These are phyloP conservation scores for Antrodiella citrinella DNA, from an alignment of 768 basidiomycete species.

Conservation along the genomic window DNA sequence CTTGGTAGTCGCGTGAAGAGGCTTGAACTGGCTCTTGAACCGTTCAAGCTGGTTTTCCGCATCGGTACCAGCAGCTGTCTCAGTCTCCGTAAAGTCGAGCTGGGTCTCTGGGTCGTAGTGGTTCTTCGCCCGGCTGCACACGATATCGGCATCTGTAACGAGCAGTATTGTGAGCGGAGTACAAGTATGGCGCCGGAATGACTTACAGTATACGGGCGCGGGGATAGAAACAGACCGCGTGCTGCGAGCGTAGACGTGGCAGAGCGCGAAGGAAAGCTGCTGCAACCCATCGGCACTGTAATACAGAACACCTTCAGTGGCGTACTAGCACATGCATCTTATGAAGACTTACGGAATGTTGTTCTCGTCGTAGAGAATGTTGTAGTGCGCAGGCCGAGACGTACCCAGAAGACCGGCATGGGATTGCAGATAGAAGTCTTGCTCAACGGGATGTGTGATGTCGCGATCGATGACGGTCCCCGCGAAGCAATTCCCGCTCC, in stretches of 20 bases:
- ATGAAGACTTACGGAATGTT: conserved; percentile 46
- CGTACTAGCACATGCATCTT: no score
- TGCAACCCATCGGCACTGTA: conserved; percentile 61
- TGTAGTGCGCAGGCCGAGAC: conserved; percentile 58
- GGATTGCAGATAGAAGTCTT: conserved; percentile 73
- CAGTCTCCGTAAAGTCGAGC: conserved; percentile 52
- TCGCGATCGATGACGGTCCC: conserved; percentile 73
- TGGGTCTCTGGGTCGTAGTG: conserved; percentile 62
- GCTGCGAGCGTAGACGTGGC: conserved; percentile 74
- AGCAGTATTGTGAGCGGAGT: neutral
- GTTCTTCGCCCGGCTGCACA: conserved; percentile 72
- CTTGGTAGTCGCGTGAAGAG: conserved; percentile 42
- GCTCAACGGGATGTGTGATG: conserved; percentile 62
- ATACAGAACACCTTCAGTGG: conserved; percentile 12
- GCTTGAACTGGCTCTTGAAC: conserved; percentile 48
- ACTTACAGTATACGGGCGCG: conserved; percentile 73
- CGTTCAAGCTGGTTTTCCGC: conserved; percentile 31
- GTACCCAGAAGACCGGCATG: conserved; percentile 76
- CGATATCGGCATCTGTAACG: conserved; percentile 60
- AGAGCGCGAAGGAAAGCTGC: conserved; percentile 62
- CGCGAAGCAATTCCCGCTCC: conserved; percentile 65
- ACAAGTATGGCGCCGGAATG: neutral
- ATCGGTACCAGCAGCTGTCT: conserved; percentile 29
- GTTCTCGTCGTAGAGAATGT: conserved; percentile 46
- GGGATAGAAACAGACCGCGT: conserved; percentile 80